Percentiles rank a stretch among this genome's conserved stretches.
Conservation (phyloP, 805 yeast genomes). For the Myxozyma geophila region DNA sequence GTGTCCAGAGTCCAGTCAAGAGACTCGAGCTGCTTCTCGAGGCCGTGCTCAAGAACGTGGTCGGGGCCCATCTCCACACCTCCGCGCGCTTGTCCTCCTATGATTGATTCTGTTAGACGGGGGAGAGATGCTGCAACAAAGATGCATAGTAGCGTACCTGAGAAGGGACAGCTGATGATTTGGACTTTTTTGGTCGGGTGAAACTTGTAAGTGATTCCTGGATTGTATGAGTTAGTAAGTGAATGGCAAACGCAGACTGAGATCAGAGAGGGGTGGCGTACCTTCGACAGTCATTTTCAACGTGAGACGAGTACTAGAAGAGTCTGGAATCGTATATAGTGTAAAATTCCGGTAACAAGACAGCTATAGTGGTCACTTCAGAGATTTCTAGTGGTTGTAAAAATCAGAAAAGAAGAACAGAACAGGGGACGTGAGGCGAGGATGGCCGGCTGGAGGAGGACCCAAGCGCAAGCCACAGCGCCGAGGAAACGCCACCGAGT, state of each 20-base stretch:
- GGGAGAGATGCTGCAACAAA: background rate
- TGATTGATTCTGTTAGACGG: background rate
- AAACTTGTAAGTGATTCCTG: slow-evolving; percentile 46
- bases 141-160: slow-evolving; percentile 42
- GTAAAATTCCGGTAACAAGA: background rate
- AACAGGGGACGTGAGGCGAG: background rate
- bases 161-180: slow-evolving; percentile 87
- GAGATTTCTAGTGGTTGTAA: no score
- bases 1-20: slow-evolving; percentile 70
- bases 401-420: background rate
- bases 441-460: background rate
- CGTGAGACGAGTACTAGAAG: no score
- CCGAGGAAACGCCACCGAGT: slow-evolving; percentile 10
- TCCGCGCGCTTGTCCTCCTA: slow-evolving; percentile 89
- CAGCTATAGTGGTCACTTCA: background rate
- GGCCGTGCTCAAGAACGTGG: slow-evolving; percentile 72
- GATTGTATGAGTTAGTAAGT: background rate
- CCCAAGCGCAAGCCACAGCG: slow-evolving; percentile 17
- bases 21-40: slow-evolving; percentile 61
- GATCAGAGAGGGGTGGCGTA: background rate
- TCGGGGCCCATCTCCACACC: slow-evolving; percentile 97
- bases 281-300: slow-evolving; percentile 2
- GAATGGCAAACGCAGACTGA: background rate
- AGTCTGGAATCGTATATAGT: background rate
- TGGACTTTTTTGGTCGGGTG: slow-evolving; percentile 61